A percentile compares a stretch with the other conserved stretches of the same genome.
phyloP scores from a whole-genome alignment of 2,329 filamentous ascomycete species.

The Trichophyton mentagrophytes region DNA sequence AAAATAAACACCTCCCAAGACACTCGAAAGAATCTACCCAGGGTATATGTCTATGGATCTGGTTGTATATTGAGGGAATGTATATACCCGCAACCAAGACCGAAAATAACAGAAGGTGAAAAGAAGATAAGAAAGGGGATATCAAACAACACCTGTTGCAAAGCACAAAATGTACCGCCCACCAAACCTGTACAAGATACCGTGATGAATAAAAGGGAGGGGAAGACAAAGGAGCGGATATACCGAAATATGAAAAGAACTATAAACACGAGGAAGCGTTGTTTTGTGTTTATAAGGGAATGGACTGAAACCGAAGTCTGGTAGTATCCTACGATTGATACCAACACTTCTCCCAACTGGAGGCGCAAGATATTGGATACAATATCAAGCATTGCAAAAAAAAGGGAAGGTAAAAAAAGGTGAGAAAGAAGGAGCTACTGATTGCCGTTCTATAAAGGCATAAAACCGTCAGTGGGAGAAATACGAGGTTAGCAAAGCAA shows the following conservation, averaged over 20 bases:
- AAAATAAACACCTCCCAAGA: not conserved
- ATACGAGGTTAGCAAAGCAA: not conserved
- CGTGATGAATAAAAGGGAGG: not conserved
- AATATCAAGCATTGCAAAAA: not conserved
- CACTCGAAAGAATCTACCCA: not conserved
- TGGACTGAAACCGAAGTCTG: not conserved
- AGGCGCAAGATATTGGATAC: not conserved
- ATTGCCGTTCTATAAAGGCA: not conserved
- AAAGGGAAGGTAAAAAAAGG: not conserved
- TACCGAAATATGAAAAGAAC: not conserved
- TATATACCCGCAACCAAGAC: not conserved
- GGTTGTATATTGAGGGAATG: not conserved
- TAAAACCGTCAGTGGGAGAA: not conserved
- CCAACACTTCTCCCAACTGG: not conserved
- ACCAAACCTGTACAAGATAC: not conserved
- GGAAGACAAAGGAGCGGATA: not conserved
- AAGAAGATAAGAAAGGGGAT: not conserved
- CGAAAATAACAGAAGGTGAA: not conserved
- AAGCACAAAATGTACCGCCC: not conserved
- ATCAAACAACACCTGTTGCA: not conserved
- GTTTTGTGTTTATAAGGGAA: not conserved
- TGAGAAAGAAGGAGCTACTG: not conserved
- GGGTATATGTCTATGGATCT: not conserved
- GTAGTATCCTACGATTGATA: not conserved
- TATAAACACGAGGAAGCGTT: not conserved